Evolutionary conservation across 2,329 filamentous ascomycete species (phyloP).

Genomic region (Botrytis fragariae): DNA sequence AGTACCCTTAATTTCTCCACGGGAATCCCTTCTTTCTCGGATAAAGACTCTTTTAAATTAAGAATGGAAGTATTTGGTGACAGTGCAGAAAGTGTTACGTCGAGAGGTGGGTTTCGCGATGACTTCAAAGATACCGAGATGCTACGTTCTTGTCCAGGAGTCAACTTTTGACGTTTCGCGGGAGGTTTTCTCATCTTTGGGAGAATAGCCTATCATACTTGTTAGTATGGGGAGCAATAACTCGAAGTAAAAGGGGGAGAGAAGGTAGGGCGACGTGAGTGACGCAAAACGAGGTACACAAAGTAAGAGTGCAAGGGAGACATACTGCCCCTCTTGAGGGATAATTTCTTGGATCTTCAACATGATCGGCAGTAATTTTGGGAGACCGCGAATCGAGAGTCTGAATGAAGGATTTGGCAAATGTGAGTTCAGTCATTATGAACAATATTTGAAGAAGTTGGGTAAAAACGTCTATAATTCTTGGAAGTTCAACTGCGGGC

Average conservation of each 20-base stretch:
- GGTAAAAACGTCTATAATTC: neutral
- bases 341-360: slow-evolving; percentile 79
- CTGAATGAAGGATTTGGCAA: slow-evolving; percentile 79
- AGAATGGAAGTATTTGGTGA: slow-evolving; percentile 70
- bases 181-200: slow-evolving; percentile 63
- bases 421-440: slow-evolving; percentile 77
- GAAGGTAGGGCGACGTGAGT: neutral
- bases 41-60: slow-evolving; percentile 72
- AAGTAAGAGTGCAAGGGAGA: slow-evolving; percentile 17
- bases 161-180: slow-evolving; percentile 45
- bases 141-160: slow-evolving; percentile 53
- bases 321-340: slow-evolving; percentile 74
- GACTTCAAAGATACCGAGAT: slow-evolving; percentile 67
- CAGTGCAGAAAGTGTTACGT: slow-evolving; percentile 62
- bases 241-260: neutral
- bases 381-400: slow-evolving; percentile 73
- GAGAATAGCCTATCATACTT: slow-evolving; percentile 60
- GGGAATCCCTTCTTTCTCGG: slow-evolving; percentile 59
- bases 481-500: neutral
- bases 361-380: slow-evolving; percentile 85
- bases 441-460: neutral
- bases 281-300: neutral
- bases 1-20: slow-evolving; percentile 83
- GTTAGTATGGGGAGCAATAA: slow-evolving; percentile 18
- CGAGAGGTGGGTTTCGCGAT: slow-evolving; percentile 69